Base-by-base conservation (phyloP, 495 filamentous ascomycete genomes). In the Neurospora discreta region DNA sequence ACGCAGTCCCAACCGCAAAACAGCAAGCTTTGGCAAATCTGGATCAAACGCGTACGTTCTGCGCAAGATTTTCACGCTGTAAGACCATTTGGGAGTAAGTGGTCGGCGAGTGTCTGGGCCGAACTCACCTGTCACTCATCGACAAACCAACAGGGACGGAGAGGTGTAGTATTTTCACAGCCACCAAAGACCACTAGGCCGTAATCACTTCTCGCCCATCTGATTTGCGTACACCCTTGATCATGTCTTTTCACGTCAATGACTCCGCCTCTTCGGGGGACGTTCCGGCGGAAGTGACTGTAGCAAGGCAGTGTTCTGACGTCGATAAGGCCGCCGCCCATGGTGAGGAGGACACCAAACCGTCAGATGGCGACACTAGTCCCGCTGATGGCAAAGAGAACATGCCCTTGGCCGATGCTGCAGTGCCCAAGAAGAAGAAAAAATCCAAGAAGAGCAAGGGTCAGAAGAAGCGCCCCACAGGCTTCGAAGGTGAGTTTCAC, bases 401-500 rank as follows among this genome's bases (percentile, higher is more conserved):
- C 46, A 15, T 58, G 46, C 1, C 46, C 46, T 26, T 26, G 46
- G 6, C 20, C 46, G 46, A 58, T 15, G 20, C 5, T 30, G 46
- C 46, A 58, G 5, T 15, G 20, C 46, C 68, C 36, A 72, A 74
- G 42, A 75, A 78, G 70, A 83, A 79, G 73, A 81, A 78, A 68
- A 79, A 74, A 44, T 80, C 74, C 15, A 82, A 77, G 9, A 77
- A 77, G 70, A 3, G 68, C 36, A 74, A 77, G 68, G 38, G 60
- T 42, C 41, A 39, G 40, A 75, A 80, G 72, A 80, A 83, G 74
- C 73, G 73, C 10, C 77, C 74, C 5, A 84, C 81, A 5, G 83
- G 83, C 43, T 85, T 84, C 41, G 84, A 85, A 73, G 83, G 84
- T 84, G 38, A 65, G 79, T 72, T 39, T 30, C 13, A 15, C 41